These are phyloP conservation scores for Arachis hypogaea DNA, from an alignment of 306 rosid species.

Conservation along the genomic window DNA sequence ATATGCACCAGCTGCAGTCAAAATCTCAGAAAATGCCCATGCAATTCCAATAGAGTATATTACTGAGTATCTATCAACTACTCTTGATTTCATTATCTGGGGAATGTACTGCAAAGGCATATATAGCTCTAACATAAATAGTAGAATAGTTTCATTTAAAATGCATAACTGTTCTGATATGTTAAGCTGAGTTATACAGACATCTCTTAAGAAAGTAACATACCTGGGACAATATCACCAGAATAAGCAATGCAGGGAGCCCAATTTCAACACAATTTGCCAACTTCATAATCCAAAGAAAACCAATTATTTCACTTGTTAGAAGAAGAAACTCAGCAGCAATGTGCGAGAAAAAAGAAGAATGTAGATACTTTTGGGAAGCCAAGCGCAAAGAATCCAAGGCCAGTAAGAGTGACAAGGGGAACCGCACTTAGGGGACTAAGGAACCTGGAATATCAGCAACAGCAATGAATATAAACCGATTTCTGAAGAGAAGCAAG, in stretches of 20 bases:
- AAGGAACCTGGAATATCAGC: slow-evolving; percentile 66
- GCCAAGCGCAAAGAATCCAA: slow-evolving; percentile 68
- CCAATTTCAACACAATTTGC: slow-evolving; percentile 90
- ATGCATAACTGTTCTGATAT: neutral
- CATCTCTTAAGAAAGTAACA: slow-evolving; percentile 33
- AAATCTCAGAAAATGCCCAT: slow-evolving; percentile 81
- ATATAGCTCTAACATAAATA: slow-evolving; percentile 33
- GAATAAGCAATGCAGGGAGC: slow-evolving; percentile 74
- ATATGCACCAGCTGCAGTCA: slow-evolving; percentile 89
- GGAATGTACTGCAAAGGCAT: slow-evolving; percentile 73
- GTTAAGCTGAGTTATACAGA: neutral
- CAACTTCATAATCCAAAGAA: slow-evolving; percentile 58
- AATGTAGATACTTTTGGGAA: slow-evolving; percentile 67
- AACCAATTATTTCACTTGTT: slow-evolving; percentile 24
- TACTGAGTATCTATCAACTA: slow-evolving; percentile 63
- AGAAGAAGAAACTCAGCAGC: slow-evolving; percentile 23
- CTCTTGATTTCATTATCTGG: slow-evolving; percentile 47
- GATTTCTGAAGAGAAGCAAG: slow-evolving; percentile 33
- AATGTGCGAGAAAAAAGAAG: neutral
- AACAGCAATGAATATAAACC: neutral
- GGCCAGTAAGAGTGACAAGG: slow-evolving; percentile 83
- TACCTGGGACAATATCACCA: slow-evolving; percentile 78
- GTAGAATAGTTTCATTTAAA: slow-evolving; percentile 20
- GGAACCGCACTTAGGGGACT: slow-evolving; percentile 84
- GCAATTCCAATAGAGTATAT: slow-evolving; percentile 62